These are phyloP conservation scores for Fusarium floridanum DNA, from an alignment of 2,329 filamentous ascomycete genomes.

Conservation along the genomic window DNA sequence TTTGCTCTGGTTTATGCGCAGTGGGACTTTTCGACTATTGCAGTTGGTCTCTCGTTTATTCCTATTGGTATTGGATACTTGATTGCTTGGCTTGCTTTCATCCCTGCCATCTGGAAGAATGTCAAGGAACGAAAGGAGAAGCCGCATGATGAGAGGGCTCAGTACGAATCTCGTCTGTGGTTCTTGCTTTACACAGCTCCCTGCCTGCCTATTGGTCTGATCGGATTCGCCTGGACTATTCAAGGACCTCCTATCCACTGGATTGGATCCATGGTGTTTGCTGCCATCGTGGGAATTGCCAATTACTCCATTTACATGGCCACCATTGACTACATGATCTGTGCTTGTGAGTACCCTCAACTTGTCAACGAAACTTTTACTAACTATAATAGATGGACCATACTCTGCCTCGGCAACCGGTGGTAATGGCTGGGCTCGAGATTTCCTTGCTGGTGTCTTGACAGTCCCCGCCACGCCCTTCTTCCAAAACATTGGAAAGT, in stretches of 20 bases:
- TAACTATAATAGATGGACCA: slow-evolving; percentile 59
- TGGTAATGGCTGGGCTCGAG: slow-evolving; percentile 80
- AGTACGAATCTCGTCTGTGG: slow-evolving; percentile 77
- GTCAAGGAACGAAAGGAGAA: slow-evolving; percentile 63
- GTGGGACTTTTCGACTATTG: slow-evolving; percentile 71
- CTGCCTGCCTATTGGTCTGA: slow-evolving; percentile 74
- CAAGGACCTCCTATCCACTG: slow-evolving; percentile 74
- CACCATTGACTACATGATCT: slow-evolving; percentile 79
- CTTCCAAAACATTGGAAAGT: slow-evolving; percentile 67
- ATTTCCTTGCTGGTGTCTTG: slow-evolving; percentile 79
- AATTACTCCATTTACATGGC: slow-evolving; percentile 83
- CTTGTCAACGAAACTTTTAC: accelerated
- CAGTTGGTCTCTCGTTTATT: slow-evolving; percentile 72
- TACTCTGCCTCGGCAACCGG: slow-evolving; percentile 82
- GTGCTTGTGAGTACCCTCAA: slow-evolving; percentile 33
- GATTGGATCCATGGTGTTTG: slow-evolving; percentile 76
- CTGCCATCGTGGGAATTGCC: slow-evolving; percentile 76
- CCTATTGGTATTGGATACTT: slow-evolving; percentile 77
- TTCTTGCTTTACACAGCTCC: slow-evolving; percentile 73
- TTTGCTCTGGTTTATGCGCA: slow-evolving; percentile 77
- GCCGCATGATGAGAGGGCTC: slow-evolving; percentile 68
- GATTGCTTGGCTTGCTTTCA: slow-evolving; percentile 70
- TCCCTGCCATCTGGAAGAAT: slow-evolving; percentile 68
- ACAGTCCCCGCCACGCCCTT: slow-evolving; percentile 77
- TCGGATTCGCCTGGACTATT: slow-evolving; percentile 78